Percentiles rank a stretch among this genome's conserved stretches.
Conservation (phyloP, 23 red algal species). For the Cyanidium caldarium region DNA sequence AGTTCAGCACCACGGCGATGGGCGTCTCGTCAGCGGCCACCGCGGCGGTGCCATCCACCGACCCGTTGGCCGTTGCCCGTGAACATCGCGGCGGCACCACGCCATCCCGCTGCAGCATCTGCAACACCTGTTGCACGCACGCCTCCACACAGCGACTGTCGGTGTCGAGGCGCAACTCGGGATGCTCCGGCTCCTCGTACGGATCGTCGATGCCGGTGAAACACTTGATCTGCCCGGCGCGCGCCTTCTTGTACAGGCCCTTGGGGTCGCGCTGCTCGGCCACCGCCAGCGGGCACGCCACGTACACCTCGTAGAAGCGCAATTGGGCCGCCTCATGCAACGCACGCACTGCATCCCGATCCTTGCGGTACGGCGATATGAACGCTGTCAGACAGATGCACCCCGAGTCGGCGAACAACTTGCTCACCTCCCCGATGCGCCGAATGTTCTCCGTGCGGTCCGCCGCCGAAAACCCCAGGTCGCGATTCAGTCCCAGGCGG, state of each 20-base stretch:
- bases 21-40: too few species aligned
- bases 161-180: constrained; percentile 66
- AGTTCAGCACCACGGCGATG: too few species aligned
- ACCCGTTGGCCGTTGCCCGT: too few species aligned
- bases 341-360: constrained; percentile 54
- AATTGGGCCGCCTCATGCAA: constrained; percentile 68
- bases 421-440: constrained; percentile 78
- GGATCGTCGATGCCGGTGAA: constrained; percentile 95
- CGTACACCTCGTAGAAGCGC: constrained; percentile 77
- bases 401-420: constrained; percentile 81
- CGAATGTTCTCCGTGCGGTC: constrained; percentile 98
- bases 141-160: constrained; percentile 45
- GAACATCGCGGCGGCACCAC: too few species aligned
- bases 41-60: too few species aligned
- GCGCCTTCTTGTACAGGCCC: constrained; percentile 97
- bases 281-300: constrained; percentile 72
- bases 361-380: constrained; percentile 79
- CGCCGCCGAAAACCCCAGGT: constrained; percentile 68
- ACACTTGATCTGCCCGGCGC: constrained; percentile 68
- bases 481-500: constrained; percentile 79
- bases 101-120: constrained; percentile 10
- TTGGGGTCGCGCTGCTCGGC: constrained; percentile 93
- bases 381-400: constrained; percentile 61
- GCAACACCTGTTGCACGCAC: constrained; percentile 39
- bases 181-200: constrained; percentile 67